Conservation (phyloP, 2,329 filamentous ascomycete genomes). For the Elsinoe perseae region DNA sequence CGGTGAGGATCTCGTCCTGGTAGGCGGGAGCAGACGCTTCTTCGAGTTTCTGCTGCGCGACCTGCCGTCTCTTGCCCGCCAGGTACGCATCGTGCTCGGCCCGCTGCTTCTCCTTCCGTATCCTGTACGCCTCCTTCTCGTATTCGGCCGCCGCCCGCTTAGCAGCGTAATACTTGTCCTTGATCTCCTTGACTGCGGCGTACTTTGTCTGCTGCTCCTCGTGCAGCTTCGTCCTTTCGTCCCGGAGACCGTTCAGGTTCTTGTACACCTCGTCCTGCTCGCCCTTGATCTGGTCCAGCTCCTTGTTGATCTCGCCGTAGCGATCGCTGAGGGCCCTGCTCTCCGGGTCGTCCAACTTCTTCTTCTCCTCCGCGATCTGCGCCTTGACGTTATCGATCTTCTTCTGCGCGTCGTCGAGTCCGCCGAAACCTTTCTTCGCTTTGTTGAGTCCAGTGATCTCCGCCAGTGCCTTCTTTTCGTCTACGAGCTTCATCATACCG, state of each 20-base stretch:
- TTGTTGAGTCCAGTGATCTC: constrained; percentile 80
- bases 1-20: constrained; percentile 83
- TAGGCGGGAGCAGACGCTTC: constrained; percentile 82
- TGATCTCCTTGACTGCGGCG: constrained; percentile 70
- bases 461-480: constrained; percentile 87
- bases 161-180: constrained; percentile 77
- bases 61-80: constrained; percentile 66
- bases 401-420: constrained; percentile 79
- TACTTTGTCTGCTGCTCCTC: constrained; percentile 83
- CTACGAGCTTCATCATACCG: constrained; percentile 88
- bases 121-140: constrained; percentile 74
- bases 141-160: constrained; percentile 76
- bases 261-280: constrained; percentile 90
- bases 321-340: constrained; percentile 78
- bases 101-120: constrained; percentile 67
- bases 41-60: constrained; percentile 66
- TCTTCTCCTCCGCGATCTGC: constrained; percentile 82
- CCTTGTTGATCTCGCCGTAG: constrained; percentile 76
- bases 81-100: constrained; percentile 69
- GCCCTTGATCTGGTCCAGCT: constrained; percentile 82
- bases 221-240: constrained; percentile 77
- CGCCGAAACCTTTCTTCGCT: constrained; percentile 81
- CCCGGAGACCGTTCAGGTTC: constrained; percentile 72
- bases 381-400: constrained; percentile 78
- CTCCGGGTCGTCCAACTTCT: constrained; percentile 84